Percentiles rank a stretch among this genome's conserved stretches.
phyloP scores from a whole-genome alignment of 208 protist species.

The Phytomonas sp. region DNA sequence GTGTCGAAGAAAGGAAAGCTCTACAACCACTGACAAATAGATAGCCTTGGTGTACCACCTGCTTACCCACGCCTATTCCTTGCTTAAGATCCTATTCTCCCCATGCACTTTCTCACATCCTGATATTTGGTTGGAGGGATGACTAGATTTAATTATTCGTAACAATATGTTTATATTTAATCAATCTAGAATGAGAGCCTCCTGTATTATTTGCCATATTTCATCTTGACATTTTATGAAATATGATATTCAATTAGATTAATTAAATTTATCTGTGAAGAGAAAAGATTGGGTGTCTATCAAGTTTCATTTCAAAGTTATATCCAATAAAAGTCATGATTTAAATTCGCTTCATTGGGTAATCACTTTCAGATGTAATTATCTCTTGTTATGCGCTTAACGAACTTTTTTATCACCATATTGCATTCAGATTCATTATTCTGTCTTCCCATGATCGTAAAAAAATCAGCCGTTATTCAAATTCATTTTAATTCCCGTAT shows the following conservation, averaged over 20 bases:
- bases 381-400: too few relatives aligned
- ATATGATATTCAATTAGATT: too few relatives aligned
- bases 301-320: too few relatives aligned
- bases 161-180: background rate
- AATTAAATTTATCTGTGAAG: too few relatives aligned
- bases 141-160: background rate
- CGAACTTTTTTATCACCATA: too few relatives aligned
- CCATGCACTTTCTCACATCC: background rate
- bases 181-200: background rate
- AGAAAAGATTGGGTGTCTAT: too few relatives aligned
- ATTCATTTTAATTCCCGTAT: background rate
- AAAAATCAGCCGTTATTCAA: background rate
- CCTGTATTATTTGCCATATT: background rate
- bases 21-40: constrained; percentile 11
- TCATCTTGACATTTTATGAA: background rate
- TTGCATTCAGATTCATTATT: too few relatives aligned
- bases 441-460: too few relatives aligned
- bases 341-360: too few relatives aligned
- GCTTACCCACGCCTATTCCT: background rate
- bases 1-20: constrained; percentile 39
- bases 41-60: background rate
- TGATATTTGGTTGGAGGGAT: background rate
- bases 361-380: too few relatives aligned
- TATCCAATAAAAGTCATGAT: too few relatives aligned
- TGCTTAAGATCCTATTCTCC: constrained; percentile 10